Evolutionary conservation across 495 filamentous ascomycete genomes (phyloP).

Genomic region (Astrocystis sublimbata): DNA sequence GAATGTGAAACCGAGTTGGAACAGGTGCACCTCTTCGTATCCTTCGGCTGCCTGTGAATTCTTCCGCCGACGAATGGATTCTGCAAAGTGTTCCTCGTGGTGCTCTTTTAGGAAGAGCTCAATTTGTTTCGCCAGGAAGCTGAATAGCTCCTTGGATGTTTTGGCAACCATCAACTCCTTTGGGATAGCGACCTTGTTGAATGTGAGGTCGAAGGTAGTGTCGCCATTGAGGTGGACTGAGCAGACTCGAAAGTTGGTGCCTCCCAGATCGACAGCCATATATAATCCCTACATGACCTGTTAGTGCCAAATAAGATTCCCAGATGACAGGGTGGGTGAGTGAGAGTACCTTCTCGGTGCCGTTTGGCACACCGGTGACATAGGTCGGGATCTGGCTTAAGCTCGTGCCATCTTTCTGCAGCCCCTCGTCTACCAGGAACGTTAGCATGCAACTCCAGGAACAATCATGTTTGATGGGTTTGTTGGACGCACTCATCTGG

Average conservation of each 20-base stretch:
- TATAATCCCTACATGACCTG: slow-evolving; percentile 74
- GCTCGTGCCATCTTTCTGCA: slow-evolving; percentile 72
- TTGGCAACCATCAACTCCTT: slow-evolving; percentile 86
- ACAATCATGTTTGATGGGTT: neutral
- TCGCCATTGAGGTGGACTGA: slow-evolving; percentile 90
- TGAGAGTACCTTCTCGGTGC: slow-evolving; percentile 88
- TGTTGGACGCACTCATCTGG: slow-evolving; percentile 66
- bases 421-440: slow-evolving; percentile 64
- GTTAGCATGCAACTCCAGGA: slow-evolving; percentile 15
- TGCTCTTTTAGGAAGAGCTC: slow-evolving; percentile 81
- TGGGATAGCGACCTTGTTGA: slow-evolving; percentile 89
- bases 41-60: slow-evolving; percentile 55
- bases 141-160: slow-evolving; percentile 83
- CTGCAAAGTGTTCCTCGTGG: slow-evolving; percentile 85
- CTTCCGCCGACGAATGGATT: slow-evolving; percentile 61
- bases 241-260: slow-evolving; percentile 98
- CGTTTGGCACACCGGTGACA: slow-evolving; percentile 93
- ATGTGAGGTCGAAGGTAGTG: slow-evolving; percentile 86
- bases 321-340: neutral
- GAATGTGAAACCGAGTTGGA: slow-evolving; percentile 95
- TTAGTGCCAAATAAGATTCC: neutral
- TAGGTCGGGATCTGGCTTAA: slow-evolving; percentile 97
- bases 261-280: slow-evolving; percentile 95
- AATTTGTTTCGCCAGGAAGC: slow-evolving; percentile 90
- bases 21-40: slow-evolving; percentile 67